Evolutionary conservation across 148 eudicot species (phyloP), one percentile per base, ranked within the genome.

Genomic region (Vaccinium myrtillus): DNA sequence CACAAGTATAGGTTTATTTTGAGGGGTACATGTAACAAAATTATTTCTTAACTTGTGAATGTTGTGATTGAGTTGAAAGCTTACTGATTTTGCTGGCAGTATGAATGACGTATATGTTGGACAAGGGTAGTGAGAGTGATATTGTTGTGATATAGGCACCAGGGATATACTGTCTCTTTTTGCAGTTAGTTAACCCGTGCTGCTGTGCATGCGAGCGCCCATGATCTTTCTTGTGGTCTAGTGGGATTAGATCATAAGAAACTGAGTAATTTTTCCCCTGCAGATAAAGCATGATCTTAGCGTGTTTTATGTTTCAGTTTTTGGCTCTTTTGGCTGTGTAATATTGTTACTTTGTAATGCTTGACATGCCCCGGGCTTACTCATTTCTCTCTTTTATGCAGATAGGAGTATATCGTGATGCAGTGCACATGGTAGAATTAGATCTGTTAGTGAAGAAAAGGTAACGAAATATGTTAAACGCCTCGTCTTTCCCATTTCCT

Each of bases 381-480:
- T 4, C 59, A 49, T 48, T 51, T 18, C 51, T 54, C 25, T n/a
- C 55, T 30, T 39, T 23, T 70, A 8, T 84, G 67, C 84, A 89
- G 90, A 83, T 7, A 21, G 87, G 88, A 84, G 89, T 82, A 11
- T 89, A 86, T 76, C 59, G 73, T 78, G 84, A 84, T 21, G 81
- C 87, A 48, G 79, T 89, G 46, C 87, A 51, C 50, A 86, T 89
- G 90, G 12, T 82, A 23, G 90, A 86, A 82, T 58, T 89, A 59
- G 86, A 87, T 84, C 55, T 86, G 81, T 87, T 89, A 51, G 61
- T 86, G 69, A 86, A 84, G 84, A 84, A 87, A 78, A 81, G 88
- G 90, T 88, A 48, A 25, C 13, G 14, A 74, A 23, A 53, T 77
- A 30, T 23, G 12, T 39, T 8, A 10, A 59, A 6, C 0, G 8